A percentile compares a stretch with the other conserved stretches of the same genome.
Conservation (phyloP, 805 yeast genomes). For the Schwanniomyces sp. region DNA sequence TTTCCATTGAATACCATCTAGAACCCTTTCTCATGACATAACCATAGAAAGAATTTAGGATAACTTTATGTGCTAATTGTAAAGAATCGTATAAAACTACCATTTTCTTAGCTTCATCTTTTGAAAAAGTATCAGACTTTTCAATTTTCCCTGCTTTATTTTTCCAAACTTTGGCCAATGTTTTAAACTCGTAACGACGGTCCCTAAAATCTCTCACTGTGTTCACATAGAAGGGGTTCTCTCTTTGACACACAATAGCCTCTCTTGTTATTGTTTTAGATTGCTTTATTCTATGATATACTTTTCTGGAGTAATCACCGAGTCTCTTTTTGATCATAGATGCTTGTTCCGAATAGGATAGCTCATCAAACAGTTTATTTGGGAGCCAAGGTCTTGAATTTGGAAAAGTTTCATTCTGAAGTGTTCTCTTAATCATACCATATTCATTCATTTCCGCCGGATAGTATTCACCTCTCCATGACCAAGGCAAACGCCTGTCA, state of each 20-base stretch:
- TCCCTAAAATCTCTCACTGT: constrained; percentile 95
- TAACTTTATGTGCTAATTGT: constrained; percentile 96
- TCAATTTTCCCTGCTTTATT: constrained; percentile 62
- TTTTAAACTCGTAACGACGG: constrained; percentile 93
- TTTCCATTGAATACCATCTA: constrained; percentile 98
- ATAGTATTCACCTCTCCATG: constrained; percentile 96
- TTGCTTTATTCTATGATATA: constrained; percentile 75
- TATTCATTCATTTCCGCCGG: constrained; percentile 93
- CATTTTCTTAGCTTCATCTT: constrained; percentile 93
- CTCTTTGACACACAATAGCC: constrained; percentile 94
- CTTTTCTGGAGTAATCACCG: constrained; percentile 81
- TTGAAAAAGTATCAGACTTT: constrained; percentile 54
- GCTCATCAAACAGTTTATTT: constrained; percentile 68
- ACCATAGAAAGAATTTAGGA: constrained; percentile 94
- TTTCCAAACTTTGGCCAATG: constrained; percentile 92
- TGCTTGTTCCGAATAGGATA: constrained; percentile 78
- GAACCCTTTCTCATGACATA: constrained; percentile 99
- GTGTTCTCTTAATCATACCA: constrained; percentile 80
- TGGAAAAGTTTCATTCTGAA: constrained; percentile 77
- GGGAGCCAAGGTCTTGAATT: constrained; percentile 57
- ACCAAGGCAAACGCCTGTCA: constrained; percentile 90
- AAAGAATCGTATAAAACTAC: constrained; percentile 90
- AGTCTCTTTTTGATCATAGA: constrained; percentile 70
- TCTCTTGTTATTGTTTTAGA: constrained; percentile 86
- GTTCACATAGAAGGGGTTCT: constrained; percentile 93